Conservation (phyloP, 805 yeast species). For the Candida maesae region DNA sequence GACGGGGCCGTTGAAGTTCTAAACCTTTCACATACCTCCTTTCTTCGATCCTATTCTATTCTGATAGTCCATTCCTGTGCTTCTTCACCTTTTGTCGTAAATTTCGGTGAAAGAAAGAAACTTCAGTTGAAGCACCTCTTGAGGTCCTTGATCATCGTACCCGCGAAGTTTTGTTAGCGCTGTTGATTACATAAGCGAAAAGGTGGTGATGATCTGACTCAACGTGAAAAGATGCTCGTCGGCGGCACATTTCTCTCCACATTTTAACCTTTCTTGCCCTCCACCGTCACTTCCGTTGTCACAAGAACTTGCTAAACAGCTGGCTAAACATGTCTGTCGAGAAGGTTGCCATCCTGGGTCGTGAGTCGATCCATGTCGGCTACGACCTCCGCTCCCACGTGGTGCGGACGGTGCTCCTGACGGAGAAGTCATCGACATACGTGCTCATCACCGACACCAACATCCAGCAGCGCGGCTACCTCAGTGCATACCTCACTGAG, state of each 20-base stretch:
- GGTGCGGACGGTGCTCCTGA: slow-evolving; percentile 57
- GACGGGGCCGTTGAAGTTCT: background rate
- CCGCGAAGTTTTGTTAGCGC: background rate
- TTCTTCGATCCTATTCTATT: slow-evolving; percentile 87
- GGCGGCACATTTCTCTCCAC: background rate
- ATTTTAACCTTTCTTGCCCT: background rate
- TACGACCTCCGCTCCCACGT: slow-evolving; percentile 74
- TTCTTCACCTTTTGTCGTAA: too few species aligned
- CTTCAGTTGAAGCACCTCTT: too few species aligned
- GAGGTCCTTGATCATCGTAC: too few species aligned
- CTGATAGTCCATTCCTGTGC: slow-evolving; percentile 70
- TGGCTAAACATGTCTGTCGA: slow-evolving; percentile 15
- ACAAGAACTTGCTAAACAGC: too few species aligned
- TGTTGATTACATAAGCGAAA: background rate
- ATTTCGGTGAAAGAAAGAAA: background rate
- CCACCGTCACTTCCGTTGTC: too few species aligned
- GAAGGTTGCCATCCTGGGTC: slow-evolving; percentile 75
- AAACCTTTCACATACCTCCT: slow-evolving; percentile 44
- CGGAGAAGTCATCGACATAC: slow-evolving; percentile 81
- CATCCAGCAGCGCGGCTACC: slow-evolving; percentile 62
- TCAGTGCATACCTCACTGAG: slow-evolving; percentile 40
- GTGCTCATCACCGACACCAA: slow-evolving; percentile 87
- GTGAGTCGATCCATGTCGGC: slow-evolving; percentile 86
- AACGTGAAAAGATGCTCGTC: background rate
- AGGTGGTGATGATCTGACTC: background rate